Evolutionary conservation across 768 basidiomycete species (phyloP).

Genomic region (Gloeostereum incarnatum): DNA sequence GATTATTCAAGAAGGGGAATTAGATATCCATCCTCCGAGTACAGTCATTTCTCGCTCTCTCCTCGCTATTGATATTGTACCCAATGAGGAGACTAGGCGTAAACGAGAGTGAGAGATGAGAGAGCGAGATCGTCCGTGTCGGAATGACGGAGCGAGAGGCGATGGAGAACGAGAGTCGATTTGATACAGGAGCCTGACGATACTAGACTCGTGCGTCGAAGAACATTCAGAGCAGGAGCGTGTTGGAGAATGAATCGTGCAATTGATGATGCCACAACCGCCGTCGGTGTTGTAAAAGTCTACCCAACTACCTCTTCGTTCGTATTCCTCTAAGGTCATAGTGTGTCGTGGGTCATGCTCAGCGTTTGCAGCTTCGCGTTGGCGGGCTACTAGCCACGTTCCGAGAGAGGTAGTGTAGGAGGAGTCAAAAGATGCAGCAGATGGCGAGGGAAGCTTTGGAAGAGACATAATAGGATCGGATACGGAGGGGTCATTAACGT

Average conservation of each 20-base stretch:
- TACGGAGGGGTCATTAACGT: too few relatives aligned
- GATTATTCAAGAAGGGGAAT: too few relatives aligned
- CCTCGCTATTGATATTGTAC: too few relatives aligned
- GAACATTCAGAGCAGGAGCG: background rate
- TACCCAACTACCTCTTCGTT: constrained; percentile 40
- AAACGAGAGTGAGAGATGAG: too few relatives aligned
- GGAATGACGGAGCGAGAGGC: background rate
- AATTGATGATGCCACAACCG: constrained; percentile 8
- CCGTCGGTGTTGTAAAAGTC: constrained; percentile 9
- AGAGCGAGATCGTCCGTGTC: too few relatives aligned
- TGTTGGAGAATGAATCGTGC: constrained; percentile 2
- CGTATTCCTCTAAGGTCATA: constrained; percentile 39
- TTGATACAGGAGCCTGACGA: constrained; percentile 3
- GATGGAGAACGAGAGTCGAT: background rate
- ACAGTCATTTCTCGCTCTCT: too few relatives aligned
- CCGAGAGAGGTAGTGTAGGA: constrained; percentile 22
- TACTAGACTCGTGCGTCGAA: constrained; percentile 2
- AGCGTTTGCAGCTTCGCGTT: constrained; percentile 16
- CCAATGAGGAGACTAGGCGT: too few relatives aligned
- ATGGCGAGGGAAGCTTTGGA: constrained; percentile 11
- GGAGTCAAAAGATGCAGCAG: constrained; percentile 18
- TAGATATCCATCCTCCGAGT: too few relatives aligned
- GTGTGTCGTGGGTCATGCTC: constrained; percentile 14
- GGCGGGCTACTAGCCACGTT: constrained; percentile 30
- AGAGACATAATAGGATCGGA: constrained; percentile 9